Evolutionary conservation across 1,139 yeast genomes (phyloP), one percentile per base, ranked within the genome.

Genomic region (Suhomyces chickasaworum): DNA sequence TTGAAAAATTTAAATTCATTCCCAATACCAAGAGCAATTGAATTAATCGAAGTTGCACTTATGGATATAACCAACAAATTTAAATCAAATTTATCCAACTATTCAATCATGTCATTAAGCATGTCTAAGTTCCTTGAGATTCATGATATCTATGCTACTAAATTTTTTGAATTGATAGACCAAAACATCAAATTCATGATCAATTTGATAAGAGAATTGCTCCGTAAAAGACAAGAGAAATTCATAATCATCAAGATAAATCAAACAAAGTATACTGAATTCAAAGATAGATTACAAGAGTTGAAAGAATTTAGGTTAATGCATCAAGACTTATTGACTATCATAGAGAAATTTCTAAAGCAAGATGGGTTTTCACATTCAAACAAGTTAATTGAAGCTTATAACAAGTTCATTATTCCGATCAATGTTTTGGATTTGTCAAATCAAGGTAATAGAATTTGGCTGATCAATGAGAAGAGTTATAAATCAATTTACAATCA

Each of bases 201-300:
- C 9, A 74, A 72, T 46, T 62, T 87, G 41, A 78, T 89, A 0
- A 75, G 98, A 53, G 97, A 90, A 53, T 66, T 87, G 10, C 71
- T 87, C 31, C 73, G 97, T 50, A 88, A 84, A 58, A 70, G 95
- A 39, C 80, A 83, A 13, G 95, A 88, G 48, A 84, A 83, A 52
- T 86, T 86, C 59, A 77, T 86, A 27, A 77, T 85, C 22, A 79
- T 89, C 15, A 78, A 84, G 52, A 73, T 89, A 13, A 70, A 72
- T 30, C 77, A 82, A 16, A 57, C 54, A 1, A 63, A 69, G 2
- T 80, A 84, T 23, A 59, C 59, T 0, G 64, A 61, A 15, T 58
- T 86, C 7, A 75, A 72, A 51, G 78, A 76, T 2, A 67, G 83
- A 33, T 52, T 87, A 1, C 69, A 64, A 1, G 69, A 73, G 31